A percentile compares a stretch with the other conserved stretches of the same genome.
These are phyloP conservation scores for Hypoxylon subgilvum DNA, from an alignment of 495 filamentous ascomycete genomes.

Conservation along the genomic window DNA sequence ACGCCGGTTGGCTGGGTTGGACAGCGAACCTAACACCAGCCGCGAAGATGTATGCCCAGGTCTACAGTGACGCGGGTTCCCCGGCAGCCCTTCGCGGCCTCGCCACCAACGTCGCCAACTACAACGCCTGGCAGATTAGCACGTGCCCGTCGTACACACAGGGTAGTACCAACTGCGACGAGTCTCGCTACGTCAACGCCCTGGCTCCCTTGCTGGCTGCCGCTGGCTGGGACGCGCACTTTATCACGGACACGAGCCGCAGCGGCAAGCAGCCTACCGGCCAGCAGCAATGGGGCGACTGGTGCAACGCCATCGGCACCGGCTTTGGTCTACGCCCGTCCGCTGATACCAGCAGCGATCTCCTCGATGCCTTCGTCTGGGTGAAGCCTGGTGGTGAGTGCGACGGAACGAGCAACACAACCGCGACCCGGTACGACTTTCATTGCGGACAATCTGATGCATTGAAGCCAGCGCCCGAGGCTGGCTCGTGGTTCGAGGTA, in stretches of 20 bases:
- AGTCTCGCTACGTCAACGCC: constrained; percentile 69
- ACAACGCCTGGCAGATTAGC: constrained; percentile 64
- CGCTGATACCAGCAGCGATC: constrained; percentile 62
- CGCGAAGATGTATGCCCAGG: constrained; percentile 63
- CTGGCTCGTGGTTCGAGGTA: constrained; percentile 74
- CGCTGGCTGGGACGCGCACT: constrained; percentile 67
- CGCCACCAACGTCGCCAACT: constrained; percentile 78
- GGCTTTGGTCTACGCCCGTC: constrained; percentile 71
- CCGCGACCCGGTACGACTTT: constrained; percentile 63
- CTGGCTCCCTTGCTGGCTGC: constrained; percentile 63
- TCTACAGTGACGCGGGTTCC: constrained; percentile 64
- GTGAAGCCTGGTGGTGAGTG: constrained; percentile 79
- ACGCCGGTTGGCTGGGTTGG: constrained; percentile 81
- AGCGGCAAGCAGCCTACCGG: constrained; percentile 58
- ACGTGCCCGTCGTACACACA: constrained; percentile 63
- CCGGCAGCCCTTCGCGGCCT: constrained; percentile 69
- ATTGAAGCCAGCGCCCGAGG: constrained; percentile 66
- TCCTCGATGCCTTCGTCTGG: constrained; percentile 78
- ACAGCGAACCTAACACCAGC: constrained; percentile 67
- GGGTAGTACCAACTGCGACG: constrained; percentile 60
- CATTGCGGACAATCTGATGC: constrained; percentile 63
- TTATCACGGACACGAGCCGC: constrained; percentile 60
- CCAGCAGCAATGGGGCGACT: constrained; percentile 72
- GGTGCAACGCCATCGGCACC: constrained; percentile 74
- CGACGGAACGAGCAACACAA: constrained; percentile 68